Percentiles rank a stretch among this genome's conserved stretches.
phyloP scores from a whole-genome alignment of 345 rosid species.

The Bruguiera parviflora region DNA sequence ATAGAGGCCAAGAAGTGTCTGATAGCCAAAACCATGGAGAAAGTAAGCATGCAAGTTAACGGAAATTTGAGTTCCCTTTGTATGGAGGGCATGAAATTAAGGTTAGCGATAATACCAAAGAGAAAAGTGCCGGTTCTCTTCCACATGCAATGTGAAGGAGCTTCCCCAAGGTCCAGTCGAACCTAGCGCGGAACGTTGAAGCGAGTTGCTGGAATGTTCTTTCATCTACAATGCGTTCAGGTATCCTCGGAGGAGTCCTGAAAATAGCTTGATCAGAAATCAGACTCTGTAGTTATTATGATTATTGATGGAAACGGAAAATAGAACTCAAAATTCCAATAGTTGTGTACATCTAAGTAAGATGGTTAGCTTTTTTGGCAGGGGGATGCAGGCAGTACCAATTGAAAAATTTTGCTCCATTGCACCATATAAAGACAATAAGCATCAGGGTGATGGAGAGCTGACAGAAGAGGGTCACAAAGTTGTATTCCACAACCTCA shows the following conservation, averaged over 20 bases:
- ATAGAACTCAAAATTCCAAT: background rate
- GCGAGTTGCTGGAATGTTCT: constrained; percentile 42
- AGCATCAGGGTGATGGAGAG: constrained; percentile 67
- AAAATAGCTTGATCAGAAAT: background rate
- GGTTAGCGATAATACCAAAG: constrained; percentile 38
- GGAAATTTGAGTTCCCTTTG: background rate
- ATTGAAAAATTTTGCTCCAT: constrained; percentile 47
- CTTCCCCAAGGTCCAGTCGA: constrained; percentile 40
- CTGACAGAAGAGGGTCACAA: constrained; percentile 74
- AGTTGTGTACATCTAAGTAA: background rate
- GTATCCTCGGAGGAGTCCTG: constrained; percentile 65
- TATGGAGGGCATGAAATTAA: background rate
- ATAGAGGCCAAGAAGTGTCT: constrained; percentile 51
- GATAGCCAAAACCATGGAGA: constrained; percentile 10
- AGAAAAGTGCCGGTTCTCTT: constrained; percentile 52
- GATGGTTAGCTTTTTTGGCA: background rate
- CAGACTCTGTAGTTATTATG: too few species aligned
- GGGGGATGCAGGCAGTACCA: constrained; percentile 35
- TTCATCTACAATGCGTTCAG: constrained; percentile 36
- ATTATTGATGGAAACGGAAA: too few species aligned
- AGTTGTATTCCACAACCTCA: constrained; percentile 80
- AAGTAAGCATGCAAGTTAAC: background rate
- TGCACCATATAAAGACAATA: constrained; percentile 61
- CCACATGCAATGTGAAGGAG: constrained; percentile 63
- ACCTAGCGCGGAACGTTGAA: constrained; percentile 37